Percentiles rank a stretch among this genome's conserved stretches.
Conservation (phyloP, 352 stramenopile genomes). For the Globisporangium camurandrum region DNA sequence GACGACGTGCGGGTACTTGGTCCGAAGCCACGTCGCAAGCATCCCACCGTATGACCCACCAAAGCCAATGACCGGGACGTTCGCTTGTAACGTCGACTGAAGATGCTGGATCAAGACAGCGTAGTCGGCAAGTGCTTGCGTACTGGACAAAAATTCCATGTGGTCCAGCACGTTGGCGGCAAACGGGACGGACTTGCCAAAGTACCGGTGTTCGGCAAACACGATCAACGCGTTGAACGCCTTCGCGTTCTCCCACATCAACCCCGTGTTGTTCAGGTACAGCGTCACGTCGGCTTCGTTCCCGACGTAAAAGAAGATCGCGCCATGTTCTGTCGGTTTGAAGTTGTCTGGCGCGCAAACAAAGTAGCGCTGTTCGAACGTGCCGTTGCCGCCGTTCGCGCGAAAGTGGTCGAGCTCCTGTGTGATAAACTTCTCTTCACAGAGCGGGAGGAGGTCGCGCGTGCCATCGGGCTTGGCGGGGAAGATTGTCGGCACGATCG, state of each 20-base stretch:
- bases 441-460: conserved; percentile 42
- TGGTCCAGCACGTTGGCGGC: conserved; percentile 34
- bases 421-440: conserved; percentile 62
- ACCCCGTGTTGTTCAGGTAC: conserved; percentile 91
- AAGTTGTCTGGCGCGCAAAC: conserved; percentile 68
- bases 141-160: conserved; percentile 68
- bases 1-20: conserved; percentile 90
- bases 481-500: not conserved
- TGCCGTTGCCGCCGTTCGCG: conserved; percentile 24
- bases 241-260: conserved; percentile 92
- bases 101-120: conserved; percentile 41
- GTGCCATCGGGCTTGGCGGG: conserved; percentile 25
- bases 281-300: conserved; percentile 93
- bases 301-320: conserved; percentile 92
- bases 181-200: conserved; percentile 65
- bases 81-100: conserved; percentile 25
- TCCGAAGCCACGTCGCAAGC: conserved; percentile 87
- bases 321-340: conserved; percentile 25
- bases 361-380: conserved; percentile 86
- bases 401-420: conserved; percentile 78
- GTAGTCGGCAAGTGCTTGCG: conserved; percentile 82
- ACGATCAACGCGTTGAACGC: conserved; percentile 41
- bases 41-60: conserved; percentile 93
- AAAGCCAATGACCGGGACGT: conserved; percentile 85
- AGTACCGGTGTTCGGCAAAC: conserved; percentile 76